Evolutionary conservation across 2,329 filamentous ascomycete genomes (phyloP), one percentile per base, ranked within the genome.

Genomic region (Scedosporium boydii): DNA sequence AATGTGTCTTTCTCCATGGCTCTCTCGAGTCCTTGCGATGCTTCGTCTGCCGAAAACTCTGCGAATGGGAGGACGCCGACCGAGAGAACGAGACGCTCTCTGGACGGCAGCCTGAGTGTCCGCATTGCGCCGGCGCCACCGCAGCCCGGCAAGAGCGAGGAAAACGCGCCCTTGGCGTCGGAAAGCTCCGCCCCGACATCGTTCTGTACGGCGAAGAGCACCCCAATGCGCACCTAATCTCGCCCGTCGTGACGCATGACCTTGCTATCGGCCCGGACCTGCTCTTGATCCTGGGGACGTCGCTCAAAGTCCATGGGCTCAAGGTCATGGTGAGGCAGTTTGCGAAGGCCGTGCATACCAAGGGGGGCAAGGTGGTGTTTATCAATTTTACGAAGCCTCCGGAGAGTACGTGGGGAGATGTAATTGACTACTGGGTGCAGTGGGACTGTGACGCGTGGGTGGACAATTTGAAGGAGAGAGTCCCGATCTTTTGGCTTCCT

Each of bases 391-490:
- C 87, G 1, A 88, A 88, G 68, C 87, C 87, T 0, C 80, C 87
- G 0, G 87, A 89, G 69, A 90, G 87, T 69, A 82, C 81, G 1
- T 91, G 88, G 88, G 84, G 86, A 1, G 87, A 89, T 61, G 76
- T 89, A 0, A 87, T 91, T 61, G 88, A 91, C 72, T 89, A 87
- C 65, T 90, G 87, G 83, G 80, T 91, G 1, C 80, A 88, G 65
- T 89, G 87, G 87, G 87, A 90, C 68, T 90, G 87, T 64, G 88
- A 91, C 67, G 83, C 83, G 3, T 91, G 87, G 87, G 87, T 90
- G 0, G 72, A 79, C 9, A 85, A 89, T 68, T 70, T 90, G 61
- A 83, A 82, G 64, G 73, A 75, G 59, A 81, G 83, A 61, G 80
- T 86, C 62, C 82, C 84, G 1, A 79, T 81, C 58, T 74, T 88